Conservation (phyloP, 2,329 filamentous ascomycete species). For the Penicillium sp. region DNA sequence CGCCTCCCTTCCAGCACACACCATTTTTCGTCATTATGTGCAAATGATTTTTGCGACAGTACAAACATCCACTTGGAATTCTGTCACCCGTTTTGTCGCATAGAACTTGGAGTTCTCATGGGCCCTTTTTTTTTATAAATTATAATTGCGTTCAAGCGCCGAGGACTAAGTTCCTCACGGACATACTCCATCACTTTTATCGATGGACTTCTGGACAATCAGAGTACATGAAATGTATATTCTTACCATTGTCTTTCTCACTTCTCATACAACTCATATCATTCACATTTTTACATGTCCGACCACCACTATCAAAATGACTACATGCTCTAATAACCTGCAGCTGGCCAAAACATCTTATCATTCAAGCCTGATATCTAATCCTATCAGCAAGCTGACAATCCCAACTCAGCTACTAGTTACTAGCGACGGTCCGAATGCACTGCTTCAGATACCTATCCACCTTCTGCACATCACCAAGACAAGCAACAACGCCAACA, state of each 20-base stretch:
- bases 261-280: not conserved
- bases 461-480: not conserved
- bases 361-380: not conserved
- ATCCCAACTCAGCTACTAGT: not conserved
- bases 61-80: constrained; percentile 7
- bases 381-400: not conserved
- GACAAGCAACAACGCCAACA: constrained; percentile 24
- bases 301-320: not conserved
- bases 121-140: constrained; percentile 3
- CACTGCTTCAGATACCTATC: not conserved
- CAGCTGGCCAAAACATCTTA: not conserved
- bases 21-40: not conserved
- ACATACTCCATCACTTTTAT: not conserved
- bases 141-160: constrained; percentile 12
- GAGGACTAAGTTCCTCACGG: not conserved
- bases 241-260: not conserved
- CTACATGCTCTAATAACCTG: not conserved
- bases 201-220: not conserved
- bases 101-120: constrained; percentile 6
- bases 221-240: constrained; percentile 1
- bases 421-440: not conserved
- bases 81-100: not conserved
- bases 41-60: constrained; percentile 1
- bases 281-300: not conserved
- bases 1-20: not conserved